These are phyloP conservation scores for Fraxinus cuspidata DNA, from an alignment of 257 asterid genomes.

Conservation along the genomic window DNA sequence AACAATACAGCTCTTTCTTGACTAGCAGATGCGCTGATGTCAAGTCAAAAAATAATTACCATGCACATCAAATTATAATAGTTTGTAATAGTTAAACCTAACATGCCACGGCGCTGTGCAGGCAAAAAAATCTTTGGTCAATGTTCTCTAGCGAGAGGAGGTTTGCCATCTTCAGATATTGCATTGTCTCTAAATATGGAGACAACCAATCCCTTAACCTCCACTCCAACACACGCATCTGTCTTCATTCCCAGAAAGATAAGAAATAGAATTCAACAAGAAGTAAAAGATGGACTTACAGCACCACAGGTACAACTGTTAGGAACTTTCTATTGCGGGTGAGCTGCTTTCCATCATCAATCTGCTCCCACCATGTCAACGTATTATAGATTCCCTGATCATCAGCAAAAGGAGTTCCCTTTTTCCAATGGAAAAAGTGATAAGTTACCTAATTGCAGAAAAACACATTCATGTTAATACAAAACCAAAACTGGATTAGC, in stretches of 20 bases:
- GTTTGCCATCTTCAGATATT: not conserved
- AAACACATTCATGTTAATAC: constrained; percentile 25
- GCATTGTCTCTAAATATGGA: not conserved
- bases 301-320: constrained; percentile 86
- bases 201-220: not conserved
- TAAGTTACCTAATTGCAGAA: constrained; percentile 62
- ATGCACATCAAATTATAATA: not conserved
- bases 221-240: not conserved
- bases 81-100: not conserved
- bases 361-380: constrained; percentile 97
- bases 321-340: constrained; percentile 90
- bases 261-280: not conserved
- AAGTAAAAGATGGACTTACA: constrained; percentile 52
- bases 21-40: not conserved
- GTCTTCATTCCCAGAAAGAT: not conserved
- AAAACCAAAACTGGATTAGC: not conserved
- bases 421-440: constrained; percentile 91
- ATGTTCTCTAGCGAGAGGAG: not conserved
- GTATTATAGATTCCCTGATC: constrained; percentile 90
- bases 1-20: not conserved
- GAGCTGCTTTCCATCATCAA: constrained; percentile 88
- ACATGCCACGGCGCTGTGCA: not conserved
- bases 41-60: not conserved
- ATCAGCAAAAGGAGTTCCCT: constrained; percentile 94
- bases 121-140: not conserved